Evolutionary conservation across 805 yeast species (phyloP).

Genomic region (Yarrowia phangngaensis): DNA sequence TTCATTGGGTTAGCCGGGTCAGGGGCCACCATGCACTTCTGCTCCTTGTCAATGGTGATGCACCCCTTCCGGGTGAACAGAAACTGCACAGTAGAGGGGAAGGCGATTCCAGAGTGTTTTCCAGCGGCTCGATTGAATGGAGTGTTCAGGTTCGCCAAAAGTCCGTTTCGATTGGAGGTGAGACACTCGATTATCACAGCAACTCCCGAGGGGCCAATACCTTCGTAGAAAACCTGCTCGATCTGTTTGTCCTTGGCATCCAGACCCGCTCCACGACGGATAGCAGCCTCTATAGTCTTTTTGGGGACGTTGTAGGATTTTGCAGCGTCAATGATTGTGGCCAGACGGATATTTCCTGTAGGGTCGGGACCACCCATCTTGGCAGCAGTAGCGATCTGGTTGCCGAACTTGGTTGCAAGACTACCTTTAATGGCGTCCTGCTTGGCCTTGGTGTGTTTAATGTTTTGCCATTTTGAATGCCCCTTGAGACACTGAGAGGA

Average conservation of each 20-base stretch:
- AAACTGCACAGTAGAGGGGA: conserved; percentile 71
- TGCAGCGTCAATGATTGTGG: conserved; percentile 75
- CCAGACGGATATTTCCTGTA: conserved; percentile 54
- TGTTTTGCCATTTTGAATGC: conserved; percentile 93
- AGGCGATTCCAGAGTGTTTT: conserved; percentile 39
- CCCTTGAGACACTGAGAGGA: conserved; percentile 50
- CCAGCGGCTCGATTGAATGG: conserved; percentile 62
- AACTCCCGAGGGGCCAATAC: conserved; percentile 89
- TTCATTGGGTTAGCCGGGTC: conserved; percentile 33
- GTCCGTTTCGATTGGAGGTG: conserved; percentile 83
- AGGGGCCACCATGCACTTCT: conserved; percentile 20
- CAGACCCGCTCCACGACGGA: conserved; percentile 78
- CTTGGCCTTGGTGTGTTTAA: conserved; percentile 89
- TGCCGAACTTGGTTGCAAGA: conserved; percentile 65
- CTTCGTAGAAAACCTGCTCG: conserved; percentile 69
- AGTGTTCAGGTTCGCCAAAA: conserved; percentile 69
- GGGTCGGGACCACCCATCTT: conserved; percentile 65
- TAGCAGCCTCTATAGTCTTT: conserved; percentile 80
- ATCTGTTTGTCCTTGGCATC: conserved; percentile 41
- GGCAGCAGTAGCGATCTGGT: conserved; percentile 70
- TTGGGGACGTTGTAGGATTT: conserved; percentile 71
- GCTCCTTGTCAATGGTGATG: conserved; percentile 48
- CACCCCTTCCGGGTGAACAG: conserved; percentile 77
- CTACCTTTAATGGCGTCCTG: conserved; percentile 77
- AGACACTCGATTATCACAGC: conserved; percentile 79